phyloP scores from a whole-genome alignment of 495 filamentous ascomycete genomes.

The Penicillium tannophilum region DNA sequence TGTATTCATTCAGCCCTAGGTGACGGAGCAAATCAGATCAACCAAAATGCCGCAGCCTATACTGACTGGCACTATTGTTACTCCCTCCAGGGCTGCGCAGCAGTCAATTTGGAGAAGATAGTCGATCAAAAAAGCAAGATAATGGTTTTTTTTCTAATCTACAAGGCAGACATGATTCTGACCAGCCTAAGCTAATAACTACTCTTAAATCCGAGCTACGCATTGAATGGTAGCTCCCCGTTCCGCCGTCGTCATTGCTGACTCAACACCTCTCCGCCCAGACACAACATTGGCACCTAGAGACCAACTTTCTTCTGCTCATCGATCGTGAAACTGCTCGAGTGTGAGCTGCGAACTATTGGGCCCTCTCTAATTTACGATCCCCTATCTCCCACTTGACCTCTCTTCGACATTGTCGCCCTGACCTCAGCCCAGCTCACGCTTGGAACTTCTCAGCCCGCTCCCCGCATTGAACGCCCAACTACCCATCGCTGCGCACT shows the following conservation, averaged over 20 bases:
- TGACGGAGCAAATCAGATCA: slow-evolving; percentile 7
- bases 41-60: slow-evolving; percentile 14
- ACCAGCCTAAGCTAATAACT: background rate
- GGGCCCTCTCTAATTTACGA: background rate
- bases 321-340: slow-evolving; percentile 7
- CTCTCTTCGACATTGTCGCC: background rate
- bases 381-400: background rate
- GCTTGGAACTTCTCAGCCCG: slow-evolving; percentile 10
- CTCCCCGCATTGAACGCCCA: slow-evolving; percentile 37
- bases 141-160: too few relatives aligned
- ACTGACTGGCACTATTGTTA: background rate
- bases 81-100: background rate
- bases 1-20: slow-evolving; percentile 10
- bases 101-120: background rate
- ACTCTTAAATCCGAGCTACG: background rate
- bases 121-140: background rate
- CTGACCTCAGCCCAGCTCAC: background rate
- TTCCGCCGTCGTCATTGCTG: slow-evolving; percentile 30
- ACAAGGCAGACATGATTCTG: slow-evolving; percentile 16
- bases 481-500: slow-evolving; percentile 13
- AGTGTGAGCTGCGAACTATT: background rate
- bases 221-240: background rate
- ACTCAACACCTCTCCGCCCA: slow-evolving; percentile 24
- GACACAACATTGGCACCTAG: slow-evolving; percentile 14
- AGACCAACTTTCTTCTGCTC: slow-evolving; percentile 6